Percentiles rank a stretch among this genome's conserved stretches.
phyloP scores from a whole-genome alignment of 108 stramenopile species.

The Nitzschia inconspicua region DNA sequence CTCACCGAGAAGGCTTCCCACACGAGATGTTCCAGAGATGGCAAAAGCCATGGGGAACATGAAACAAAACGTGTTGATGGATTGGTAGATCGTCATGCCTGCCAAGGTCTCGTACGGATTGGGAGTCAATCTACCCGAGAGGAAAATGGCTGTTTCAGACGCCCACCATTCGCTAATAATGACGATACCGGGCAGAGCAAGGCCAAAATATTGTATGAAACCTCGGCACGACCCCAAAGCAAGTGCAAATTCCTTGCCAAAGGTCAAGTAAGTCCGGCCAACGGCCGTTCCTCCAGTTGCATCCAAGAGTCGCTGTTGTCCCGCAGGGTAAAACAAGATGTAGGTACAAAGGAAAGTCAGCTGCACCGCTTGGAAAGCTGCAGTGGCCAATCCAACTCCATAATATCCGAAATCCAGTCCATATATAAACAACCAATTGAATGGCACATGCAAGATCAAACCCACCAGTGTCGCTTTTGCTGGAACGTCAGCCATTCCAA shows the following conservation, averaged over 20 bases:
- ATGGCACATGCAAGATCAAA: conserved; percentile 49
- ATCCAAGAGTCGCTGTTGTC: conserved; percentile 28
- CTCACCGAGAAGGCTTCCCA: conserved; percentile 49
- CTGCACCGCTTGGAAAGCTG: conserved; percentile 41
- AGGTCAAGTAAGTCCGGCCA: conserved; percentile 24
- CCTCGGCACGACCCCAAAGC: conserved; percentile 30
- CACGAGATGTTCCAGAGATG: conserved; percentile 42
- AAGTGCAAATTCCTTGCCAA: conserved; percentile 16
- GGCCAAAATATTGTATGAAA: conserved; percentile 38
- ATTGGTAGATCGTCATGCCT: conserved; percentile 70
- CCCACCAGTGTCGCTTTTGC: conserved; percentile 39
- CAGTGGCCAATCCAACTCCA: conserved; percentile 53
- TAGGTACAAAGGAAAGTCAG: conserved; percentile 32
- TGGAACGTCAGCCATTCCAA: conserved; percentile 51
- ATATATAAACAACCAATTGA: conserved; percentile 54
- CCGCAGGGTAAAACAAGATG: conserved; percentile 19
- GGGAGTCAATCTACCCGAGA: conserved; percentile 49
- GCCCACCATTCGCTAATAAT: conserved; percentile 76
- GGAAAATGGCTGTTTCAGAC: conserved; percentile 52
- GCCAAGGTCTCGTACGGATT: conserved; percentile 43
- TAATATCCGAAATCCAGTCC: conserved; percentile 47
- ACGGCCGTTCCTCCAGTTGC: conserved; percentile 19
- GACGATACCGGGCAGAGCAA: conserved; percentile 69
- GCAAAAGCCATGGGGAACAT: conserved; percentile 49
- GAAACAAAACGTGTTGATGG: conserved; percentile 62